These are phyloP conservation scores for Lactuca sativa DNA, from an alignment of 129 eudicot genomes.

Conservation along the genomic window DNA sequence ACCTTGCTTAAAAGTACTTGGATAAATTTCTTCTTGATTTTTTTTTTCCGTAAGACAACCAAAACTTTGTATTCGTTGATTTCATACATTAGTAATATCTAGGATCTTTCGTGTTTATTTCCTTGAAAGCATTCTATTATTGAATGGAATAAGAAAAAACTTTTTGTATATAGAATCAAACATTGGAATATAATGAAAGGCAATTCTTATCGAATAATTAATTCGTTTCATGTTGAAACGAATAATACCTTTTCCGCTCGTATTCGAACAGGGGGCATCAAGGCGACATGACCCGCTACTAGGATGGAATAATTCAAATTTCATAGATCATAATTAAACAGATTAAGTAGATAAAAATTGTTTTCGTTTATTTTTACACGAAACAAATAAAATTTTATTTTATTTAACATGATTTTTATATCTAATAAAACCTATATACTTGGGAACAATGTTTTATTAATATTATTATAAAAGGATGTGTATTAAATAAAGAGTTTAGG, in stretches of 20 bases:
- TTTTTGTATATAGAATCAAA: conserved; percentile 13
- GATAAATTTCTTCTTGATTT: too few species aligned
- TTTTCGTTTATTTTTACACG: not conserved
- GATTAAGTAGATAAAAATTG: not conserved
- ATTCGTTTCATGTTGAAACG: not conserved
- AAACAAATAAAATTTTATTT: too few species aligned
- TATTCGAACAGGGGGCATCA: conserved; percentile 19
- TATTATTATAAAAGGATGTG: too few species aligned
- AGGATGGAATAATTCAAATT: conserved; percentile 4
- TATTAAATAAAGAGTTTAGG: too few species aligned
- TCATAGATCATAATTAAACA: not conserved
- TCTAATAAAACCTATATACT: too few species aligned
- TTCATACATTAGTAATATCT: not conserved
- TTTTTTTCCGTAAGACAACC: too few species aligned
- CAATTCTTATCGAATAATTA: conserved; percentile 12
- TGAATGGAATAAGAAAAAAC: conserved; percentile 21
- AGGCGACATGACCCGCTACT: conserved; percentile 22
- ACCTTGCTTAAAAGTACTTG: too few species aligned
- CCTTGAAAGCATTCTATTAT: conserved; percentile 26
- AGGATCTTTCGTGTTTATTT: conserved; percentile 3
- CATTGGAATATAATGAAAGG: conserved; percentile 12
- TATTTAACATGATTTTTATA: too few species aligned
- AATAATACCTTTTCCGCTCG: conserved; percentile 7
- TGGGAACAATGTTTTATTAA: too few species aligned
- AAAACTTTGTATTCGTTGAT: too few species aligned